Base-by-base conservation (phyloP, 805 yeast species). In the Candida coquimbonensis region DNA sequence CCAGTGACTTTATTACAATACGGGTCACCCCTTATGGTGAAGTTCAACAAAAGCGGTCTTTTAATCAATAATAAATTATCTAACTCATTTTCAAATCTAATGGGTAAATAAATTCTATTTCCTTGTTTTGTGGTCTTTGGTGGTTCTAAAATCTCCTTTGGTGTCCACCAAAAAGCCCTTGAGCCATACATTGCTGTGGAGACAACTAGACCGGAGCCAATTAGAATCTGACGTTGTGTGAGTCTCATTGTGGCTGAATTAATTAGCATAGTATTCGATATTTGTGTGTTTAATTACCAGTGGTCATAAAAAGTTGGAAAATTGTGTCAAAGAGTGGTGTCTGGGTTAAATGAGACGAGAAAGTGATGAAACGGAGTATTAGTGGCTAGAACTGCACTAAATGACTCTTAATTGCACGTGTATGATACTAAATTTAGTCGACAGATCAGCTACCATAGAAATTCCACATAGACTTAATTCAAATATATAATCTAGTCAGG, bases 11-110 rank as follows among this genome's bases (percentile, higher is more conserved):
- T 72, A 57, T 83, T 79, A 49, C 83, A 78, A 24, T 73, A 67
- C 4, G 74, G 67, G 53, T 83, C 87, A 9, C 87, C 87, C 46
- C 78, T 58, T 38, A 76, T 68, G 1, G 89, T 84, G 65, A 87
- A 87, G 61, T 87, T 83, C 55, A 86, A 68, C 39, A 87, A 62
- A 45, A 85, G 63, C 1, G 95, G 93, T 38, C 74, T 72, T 47
- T 77, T 63, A 27, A 69, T 61, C 29, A 80, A 58, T 34, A 80
- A 53, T 27, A 75, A 54, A 33, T 75, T 73, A 43, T 81, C 78
- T 39, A 87, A 63, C 53, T 87, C 95, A 43, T 69, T 64, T 19
- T 75, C 74, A 45, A 74, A 69, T 49, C 81, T 69, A 17, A 87
- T 67, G 35, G 81, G 74, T n/a, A 72, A 59, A 51, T 73, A 77